Percentiles rank a stretch among this genome's conserved stretches.
Evolutionary conservation across 2,329 filamentous ascomycete genomes (phyloP).

Genomic region (Aspergillus proliferans): DNA sequence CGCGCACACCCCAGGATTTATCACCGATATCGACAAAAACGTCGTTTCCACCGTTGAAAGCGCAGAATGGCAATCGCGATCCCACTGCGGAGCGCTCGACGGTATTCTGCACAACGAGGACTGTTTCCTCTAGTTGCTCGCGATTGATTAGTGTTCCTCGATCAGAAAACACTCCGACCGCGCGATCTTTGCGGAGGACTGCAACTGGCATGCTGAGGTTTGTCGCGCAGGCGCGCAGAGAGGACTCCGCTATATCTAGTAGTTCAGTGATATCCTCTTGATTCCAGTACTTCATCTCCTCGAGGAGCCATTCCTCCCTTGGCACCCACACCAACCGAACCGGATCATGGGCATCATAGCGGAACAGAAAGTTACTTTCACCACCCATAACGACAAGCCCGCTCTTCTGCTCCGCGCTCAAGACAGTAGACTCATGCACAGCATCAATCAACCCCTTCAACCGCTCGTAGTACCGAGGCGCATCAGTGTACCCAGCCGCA

Average conservation of each 20-base stretch:
- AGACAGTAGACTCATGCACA: conserved; percentile 55
- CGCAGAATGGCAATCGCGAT: conserved; percentile 75
- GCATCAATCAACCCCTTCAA: conserved; percentile 82
- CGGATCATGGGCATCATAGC: conserved; percentile 59
- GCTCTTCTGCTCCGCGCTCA: conserved; percentile 63
- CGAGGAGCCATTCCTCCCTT: conserved; percentile 53
- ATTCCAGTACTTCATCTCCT: conserved; percentile 46
- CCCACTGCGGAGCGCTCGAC: conserved; percentile 73
- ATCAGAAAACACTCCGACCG: conserved; percentile 68
- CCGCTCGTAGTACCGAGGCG: conserved; percentile 76
- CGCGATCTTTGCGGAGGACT: conserved; percentile 81
- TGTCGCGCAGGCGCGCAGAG: conserved; percentile 72
- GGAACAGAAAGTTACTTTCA: conserved; percentile 92
- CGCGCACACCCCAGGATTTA: conserved; percentile 90
- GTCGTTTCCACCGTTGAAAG: conserved; percentile 95
- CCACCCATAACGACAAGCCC: conserved; percentile 90
- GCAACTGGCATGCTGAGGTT: conserved; percentile 73
- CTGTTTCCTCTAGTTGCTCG: conserved; percentile 91
- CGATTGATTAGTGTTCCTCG: conserved; percentile 63
- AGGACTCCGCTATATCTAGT: conserved; percentile 83
- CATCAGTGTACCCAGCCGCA: conserved; percentile 87
- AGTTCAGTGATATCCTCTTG: conserved; percentile 68
- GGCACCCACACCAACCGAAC: conserved; percentile 62
- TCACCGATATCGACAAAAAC: conserved; percentile 98
- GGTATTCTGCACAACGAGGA: conserved; percentile 87